Percentiles rank a stretch among this genome's conserved stretches.
These are phyloP conservation scores for Lantana camara DNA, from an alignment of 257 asterid species.

Conservation along the genomic window DNA sequence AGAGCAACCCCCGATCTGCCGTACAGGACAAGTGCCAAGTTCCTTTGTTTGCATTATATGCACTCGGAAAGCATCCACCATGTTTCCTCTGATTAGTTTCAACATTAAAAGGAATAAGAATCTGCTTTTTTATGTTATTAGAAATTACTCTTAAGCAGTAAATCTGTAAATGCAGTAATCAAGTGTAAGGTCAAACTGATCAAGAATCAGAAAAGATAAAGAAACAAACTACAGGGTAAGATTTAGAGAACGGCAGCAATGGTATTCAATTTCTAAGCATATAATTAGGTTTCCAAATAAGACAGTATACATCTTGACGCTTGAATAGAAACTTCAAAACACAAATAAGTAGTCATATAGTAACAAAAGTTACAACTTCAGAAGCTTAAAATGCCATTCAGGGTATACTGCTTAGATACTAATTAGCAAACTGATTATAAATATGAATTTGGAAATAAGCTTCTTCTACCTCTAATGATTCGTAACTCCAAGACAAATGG, in stretches of 20 bases:
- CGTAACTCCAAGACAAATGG: constrained; percentile 3
- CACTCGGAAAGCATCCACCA: constrained; percentile 98
- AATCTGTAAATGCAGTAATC: constrained; percentile 2
- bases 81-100: constrained; percentile 74
- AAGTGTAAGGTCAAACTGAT: background rate
- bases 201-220: constrained; percentile 14
- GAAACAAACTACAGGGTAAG: constrained; percentile 12
- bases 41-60: constrained; percentile 99
- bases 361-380: constrained; percentile 1
- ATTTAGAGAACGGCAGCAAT: background rate
- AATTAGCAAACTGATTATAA: constrained; percentile 1
- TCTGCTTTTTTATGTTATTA: constrained; percentile 6
- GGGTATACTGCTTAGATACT: background rate
- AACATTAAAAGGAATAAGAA: constrained; percentile 25
- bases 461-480: constrained; percentile 14
- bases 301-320: background rate
- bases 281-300: constrained; percentile 6
- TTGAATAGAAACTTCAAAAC: constrained; percentile 15
- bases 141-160: background rate
- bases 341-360: constrained; percentile 21
- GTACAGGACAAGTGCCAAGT: constrained; percentile 98
- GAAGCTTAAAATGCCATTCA: constrained; percentile 13
- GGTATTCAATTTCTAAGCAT: constrained; percentile 3
- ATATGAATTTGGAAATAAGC: too few relatives aligned
- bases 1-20: constrained; percentile 99